Base-by-base conservation (phyloP, 345 rosid genomes). In the Conringia planisiliqua region DNA sequence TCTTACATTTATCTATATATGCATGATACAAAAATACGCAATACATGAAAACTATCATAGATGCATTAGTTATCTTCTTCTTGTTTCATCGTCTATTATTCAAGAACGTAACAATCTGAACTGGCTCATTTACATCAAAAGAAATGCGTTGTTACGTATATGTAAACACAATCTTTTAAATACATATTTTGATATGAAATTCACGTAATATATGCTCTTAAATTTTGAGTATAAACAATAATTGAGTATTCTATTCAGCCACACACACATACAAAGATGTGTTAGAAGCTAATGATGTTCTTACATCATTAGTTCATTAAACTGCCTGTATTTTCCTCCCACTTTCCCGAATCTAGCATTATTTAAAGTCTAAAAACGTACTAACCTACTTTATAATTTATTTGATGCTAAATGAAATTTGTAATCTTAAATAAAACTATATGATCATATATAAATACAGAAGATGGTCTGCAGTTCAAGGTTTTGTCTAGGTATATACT, bases 381-480 rank as follows among this genome's bases (percentile, higher is more conserved):
- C 27, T 1, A 43, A 22, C 39, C 12, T 54, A 20, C 12, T n/a
- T 42, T 43, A 61, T 38, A 17, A 7, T 29, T 16, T 26, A 6
- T 48, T 58, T 24, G 7, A 10, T 4, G 16, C 22, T 54, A 42
- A 40, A 43, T 27, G 3, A 18, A 38, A 27, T 47, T 46, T 35
- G 0, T 50, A 27, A 62, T 50, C 42, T 14, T 17, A 26, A 18
- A 58, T 52, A 50, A 51, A 51, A 62, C 24, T 62, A 30, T 40
- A 42, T 10, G 44, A 73, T 55, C 17, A 43, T 20, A 51, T 17
- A 29, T 39, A 18, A 10, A 36, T 11, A 33, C 27, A 59, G 58
- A 70, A 72, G 51, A 5, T 72, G 44, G 62, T 63, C 54, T 32
- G 46, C 26, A 54, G 62, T 72, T 62, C 39, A 29, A 27, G 54